Evolutionary conservation across 805 yeast genomes (phyloP).

Genomic region (Candida boleticola): DNA sequence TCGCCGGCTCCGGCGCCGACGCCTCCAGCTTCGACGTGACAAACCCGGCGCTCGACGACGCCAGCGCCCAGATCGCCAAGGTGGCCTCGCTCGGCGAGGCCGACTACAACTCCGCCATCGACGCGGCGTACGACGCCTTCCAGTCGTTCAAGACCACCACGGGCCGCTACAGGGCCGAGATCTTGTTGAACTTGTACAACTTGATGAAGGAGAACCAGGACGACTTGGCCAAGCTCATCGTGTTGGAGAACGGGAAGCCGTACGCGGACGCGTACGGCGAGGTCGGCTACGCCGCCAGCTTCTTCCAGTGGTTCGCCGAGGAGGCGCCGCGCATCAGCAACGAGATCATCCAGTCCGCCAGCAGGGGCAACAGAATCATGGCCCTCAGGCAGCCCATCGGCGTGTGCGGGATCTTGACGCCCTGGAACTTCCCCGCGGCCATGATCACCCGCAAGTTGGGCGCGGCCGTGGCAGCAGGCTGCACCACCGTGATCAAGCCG

Average conservation of each 20-base stretch:
- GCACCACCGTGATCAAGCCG: slow-evolving; percentile 75
- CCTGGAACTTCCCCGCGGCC: slow-evolving; percentile 84
- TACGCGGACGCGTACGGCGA: slow-evolving; percentile 72
- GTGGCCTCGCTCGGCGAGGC: slow-evolving; percentile 53
- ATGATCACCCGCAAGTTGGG: slow-evolving; percentile 75
- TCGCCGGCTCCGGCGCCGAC: slow-evolving; percentile 29
- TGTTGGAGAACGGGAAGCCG: slow-evolving; percentile 76
- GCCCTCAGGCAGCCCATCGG: slow-evolving; percentile 76
- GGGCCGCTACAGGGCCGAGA: slow-evolving; percentile 52
- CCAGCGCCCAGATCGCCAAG: slow-evolving; percentile 43
- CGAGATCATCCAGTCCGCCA: slow-evolving; percentile 58
- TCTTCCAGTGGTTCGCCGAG: slow-evolving; percentile 88
- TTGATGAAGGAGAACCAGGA: slow-evolving; percentile 56
- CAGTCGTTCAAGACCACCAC: slow-evolving; percentile 49
- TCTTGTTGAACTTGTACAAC: slow-evolving; percentile 51
- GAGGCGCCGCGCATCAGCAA: slow-evolving; percentile 74
- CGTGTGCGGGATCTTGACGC: slow-evolving; percentile 74
- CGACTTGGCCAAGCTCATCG: slow-evolving; percentile 63
- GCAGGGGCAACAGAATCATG: slow-evolving; percentile 48
- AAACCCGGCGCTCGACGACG: slow-evolving; percentile 66
- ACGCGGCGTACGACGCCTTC: slow-evolving; percentile 54
- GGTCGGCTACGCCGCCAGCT: slow-evolving; percentile 63
- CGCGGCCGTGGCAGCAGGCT: slow-evolving; percentile 79
- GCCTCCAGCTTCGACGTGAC: slow-evolving; percentile 54
- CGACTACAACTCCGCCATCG: slow-evolving; percentile 54